Evolutionary conservation across 176 grass and related monocot genomes (phyloP).

Genomic region (Rhipidocladum racemiflorum): DNA sequence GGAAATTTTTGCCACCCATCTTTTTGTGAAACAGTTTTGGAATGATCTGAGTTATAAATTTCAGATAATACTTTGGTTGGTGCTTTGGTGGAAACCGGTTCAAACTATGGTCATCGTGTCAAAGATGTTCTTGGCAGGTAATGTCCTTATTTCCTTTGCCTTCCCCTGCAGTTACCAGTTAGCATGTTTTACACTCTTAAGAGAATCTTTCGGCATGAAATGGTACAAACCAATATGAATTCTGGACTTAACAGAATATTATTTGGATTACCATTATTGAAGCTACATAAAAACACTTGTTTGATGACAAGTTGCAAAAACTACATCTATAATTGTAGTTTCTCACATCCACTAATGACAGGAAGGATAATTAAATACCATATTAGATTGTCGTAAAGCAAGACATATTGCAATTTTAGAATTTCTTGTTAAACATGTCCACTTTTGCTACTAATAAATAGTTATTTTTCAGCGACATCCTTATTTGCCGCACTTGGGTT

Average conservation of each 20-base stretch:
- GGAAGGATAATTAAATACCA: neutral
- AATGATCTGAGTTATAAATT: conserved; percentile 20
- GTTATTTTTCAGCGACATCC: conserved; percentile 44
- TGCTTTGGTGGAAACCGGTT: conserved; percentile 71
- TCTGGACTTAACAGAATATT: neutral
- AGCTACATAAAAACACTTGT: neutral
- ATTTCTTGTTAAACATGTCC: conserved; percentile 13
- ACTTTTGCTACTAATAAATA: conserved; percentile 9
- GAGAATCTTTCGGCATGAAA: neutral
- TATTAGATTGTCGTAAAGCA: neutral
- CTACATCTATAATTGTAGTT: neutral
- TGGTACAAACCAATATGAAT: neutral
- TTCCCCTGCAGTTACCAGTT: neutral
- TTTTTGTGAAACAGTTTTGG: neutral
- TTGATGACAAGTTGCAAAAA: neutral
- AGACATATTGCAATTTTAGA: neutral
- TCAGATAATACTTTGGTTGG: conserved; percentile 60
- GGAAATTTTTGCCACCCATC: neutral
- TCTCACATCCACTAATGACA: neutral
- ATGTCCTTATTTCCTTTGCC: conserved; percentile 5
- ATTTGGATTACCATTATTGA: neutral
- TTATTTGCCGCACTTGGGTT: conserved; percentile 55
- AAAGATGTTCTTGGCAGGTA: conserved; percentile 77
- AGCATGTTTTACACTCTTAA: neutral
- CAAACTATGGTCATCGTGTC: conserved; percentile 43